Percentiles rank a stretch among this genome's conserved stretches.
phyloP scores from a whole-genome alignment of 805 yeast genomes.

The Lipomyces yamanashiensis region DNA sequence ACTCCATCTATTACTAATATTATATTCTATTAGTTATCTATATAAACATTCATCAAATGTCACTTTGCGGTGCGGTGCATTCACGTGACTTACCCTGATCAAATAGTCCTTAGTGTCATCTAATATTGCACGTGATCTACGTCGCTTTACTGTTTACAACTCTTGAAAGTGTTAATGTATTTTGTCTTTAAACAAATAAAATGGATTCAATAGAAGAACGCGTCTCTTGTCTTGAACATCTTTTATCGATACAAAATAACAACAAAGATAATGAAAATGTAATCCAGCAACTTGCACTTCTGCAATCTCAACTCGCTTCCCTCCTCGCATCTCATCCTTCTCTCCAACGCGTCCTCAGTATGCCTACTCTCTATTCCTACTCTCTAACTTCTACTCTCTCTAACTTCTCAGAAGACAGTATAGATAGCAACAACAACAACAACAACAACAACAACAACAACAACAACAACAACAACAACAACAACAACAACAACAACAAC shows the following conservation, averaged over 20 bases:
- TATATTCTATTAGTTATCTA: not conserved
- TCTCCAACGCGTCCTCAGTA: conserved; percentile 14
- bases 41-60: not conserved
- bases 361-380: conserved; percentile 5
- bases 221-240: conserved; percentile 20
- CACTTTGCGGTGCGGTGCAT: no score
- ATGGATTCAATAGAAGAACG: conserved; percentile 26
- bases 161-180: no score
- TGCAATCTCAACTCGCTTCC: conserved; percentile 4
- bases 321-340: conserved; percentile 1
- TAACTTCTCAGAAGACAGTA: not conserved
- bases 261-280: conserved; percentile 8
- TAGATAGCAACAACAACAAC: no score
- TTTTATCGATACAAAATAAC: conserved; percentile 1
- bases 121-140: not conserved
- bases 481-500: no score
- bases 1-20: not conserved
- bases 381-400: not conserved
- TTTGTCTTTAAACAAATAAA: no score
- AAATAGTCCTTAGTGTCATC: not conserved
- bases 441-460: no score
- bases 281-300: not conserved
- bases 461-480: no score
- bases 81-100: not conserved
- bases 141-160: not conserved